Conservation (phyloP, 257 asterid genomes). For the Nicotiana obtusifolia region DNA sequence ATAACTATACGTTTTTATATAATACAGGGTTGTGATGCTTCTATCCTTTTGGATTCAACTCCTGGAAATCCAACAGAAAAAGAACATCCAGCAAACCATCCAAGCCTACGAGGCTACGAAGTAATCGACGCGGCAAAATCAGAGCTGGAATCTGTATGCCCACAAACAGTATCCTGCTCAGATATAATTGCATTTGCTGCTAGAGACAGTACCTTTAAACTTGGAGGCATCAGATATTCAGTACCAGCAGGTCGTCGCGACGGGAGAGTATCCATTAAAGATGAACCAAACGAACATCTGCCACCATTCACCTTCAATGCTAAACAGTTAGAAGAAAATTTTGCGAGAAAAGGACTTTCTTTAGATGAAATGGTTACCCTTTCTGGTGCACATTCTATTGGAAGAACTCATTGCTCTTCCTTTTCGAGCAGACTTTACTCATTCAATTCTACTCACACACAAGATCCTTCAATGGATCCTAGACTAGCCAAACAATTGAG, state of each 20-base stretch:
- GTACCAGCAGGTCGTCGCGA: constrained; percentile 44
- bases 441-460: constrained; percentile 14
- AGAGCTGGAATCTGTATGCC: constrained; percentile 31
- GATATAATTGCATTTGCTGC: constrained; percentile 39
- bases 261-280: constrained; percentile 18
- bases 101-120: constrained; percentile 35
- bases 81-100: constrained; percentile 17
- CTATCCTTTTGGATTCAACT: constrained; percentile 31
- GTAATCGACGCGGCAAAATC: constrained; percentile 38
- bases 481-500: constrained; percentile 14
- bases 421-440: constrained; percentile 16
- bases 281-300: constrained; percentile 18
- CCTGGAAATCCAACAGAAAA: constrained; percentile 20
- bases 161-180: constrained; percentile 38
- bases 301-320: constrained; percentile 22
- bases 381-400: constrained; percentile 48
- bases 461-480: constrained; percentile 32
- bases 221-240: constrained; percentile 23
- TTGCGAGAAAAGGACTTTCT: constrained; percentile 30
- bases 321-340: constrained; percentile 15
- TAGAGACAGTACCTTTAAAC: constrained; percentile 25
- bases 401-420: constrained; percentile 28
- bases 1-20: background rate
- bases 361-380: constrained; percentile 39
- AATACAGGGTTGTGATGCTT: constrained; percentile 41